phyloP scores from a whole-genome alignment of 176 grass and related monocot genomes.

The Puya raimondii region DNA sequence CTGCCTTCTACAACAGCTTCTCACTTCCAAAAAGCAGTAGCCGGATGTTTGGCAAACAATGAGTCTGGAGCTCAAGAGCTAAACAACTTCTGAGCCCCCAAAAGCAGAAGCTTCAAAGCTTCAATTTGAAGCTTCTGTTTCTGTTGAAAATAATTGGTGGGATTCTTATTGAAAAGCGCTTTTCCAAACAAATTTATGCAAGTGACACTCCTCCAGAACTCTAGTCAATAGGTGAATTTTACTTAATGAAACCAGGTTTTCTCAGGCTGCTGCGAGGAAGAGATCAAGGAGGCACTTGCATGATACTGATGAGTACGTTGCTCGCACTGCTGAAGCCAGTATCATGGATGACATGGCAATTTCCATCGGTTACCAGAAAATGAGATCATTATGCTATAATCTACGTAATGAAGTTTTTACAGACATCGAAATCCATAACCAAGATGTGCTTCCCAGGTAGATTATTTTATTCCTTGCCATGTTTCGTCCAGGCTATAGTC shows the following conservation, averaged over 20 bases:
- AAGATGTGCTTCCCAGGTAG: slow-evolving; percentile 87
- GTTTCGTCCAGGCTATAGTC: slow-evolving; percentile 8
- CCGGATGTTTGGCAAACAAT: too few species aligned
- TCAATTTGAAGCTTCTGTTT: too few species aligned
- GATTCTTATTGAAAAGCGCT: too few species aligned
- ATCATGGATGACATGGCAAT: slow-evolving; percentile 59
- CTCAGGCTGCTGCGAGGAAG: slow-evolving; percentile 86
- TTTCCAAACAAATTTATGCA: background rate
- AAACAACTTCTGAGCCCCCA: too few species aligned
- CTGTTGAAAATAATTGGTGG: too few species aligned
- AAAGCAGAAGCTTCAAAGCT: too few species aligned
- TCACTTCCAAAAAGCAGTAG: too few species aligned
- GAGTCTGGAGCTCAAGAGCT: too few species aligned
- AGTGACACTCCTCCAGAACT: slow-evolving; percentile 2
- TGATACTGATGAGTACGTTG: slow-evolving; percentile 81
- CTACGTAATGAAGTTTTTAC: slow-evolving; percentile 88
- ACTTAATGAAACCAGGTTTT: slow-evolving; percentile 4
- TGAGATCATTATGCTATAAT: slow-evolving; percentile 85
- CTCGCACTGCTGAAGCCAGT: slow-evolving; percentile 45
- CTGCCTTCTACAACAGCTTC: too few species aligned
- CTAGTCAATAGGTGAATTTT: slow-evolving; percentile 5
- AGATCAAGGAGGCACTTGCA: slow-evolving; percentile 69
- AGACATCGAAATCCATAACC: slow-evolving; percentile 97
- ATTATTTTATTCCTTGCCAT: background rate
- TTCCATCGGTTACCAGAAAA: slow-evolving; percentile 79